Base-by-base conservation (phyloP, 768 basidiomycete species). In the Lactifluus volemus region DNA sequence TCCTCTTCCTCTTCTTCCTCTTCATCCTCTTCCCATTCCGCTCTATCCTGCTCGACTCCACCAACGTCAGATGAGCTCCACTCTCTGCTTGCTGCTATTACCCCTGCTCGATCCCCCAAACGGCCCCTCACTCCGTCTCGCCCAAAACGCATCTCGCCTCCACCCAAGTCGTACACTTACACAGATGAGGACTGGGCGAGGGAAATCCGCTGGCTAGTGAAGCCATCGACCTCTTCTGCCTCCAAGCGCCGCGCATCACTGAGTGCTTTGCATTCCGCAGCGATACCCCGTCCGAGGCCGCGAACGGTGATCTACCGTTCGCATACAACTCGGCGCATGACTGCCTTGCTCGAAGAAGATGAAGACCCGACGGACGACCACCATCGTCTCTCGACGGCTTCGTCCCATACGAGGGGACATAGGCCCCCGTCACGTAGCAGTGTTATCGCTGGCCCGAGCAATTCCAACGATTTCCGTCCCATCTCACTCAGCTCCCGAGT, bases 171-270 rank as follows among this genome's bases (percentile, higher is more conserved):
- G n/a, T 65, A 65, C 49, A 73, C 74, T 17, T 77, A 77, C 68
- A 79, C 78, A 4, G 79, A 82, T 67, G 77, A 83, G 55, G 81
- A 85, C 65, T 88, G 85, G 87, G 79, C 83, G 12, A 81, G 78
- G 63, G 86, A 88, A 53, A 80, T 86, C 17, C 78, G 83, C 38
- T 86, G 83, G 83, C 80, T 89, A 34, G 79, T 73, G 34, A 69
- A 74, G 53, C 69, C 80, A 42, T 69, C 72, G 30, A 14, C 38
- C 25, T 34, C 65, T 39, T 25, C 51, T 56, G 4, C 25, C 55
- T 42, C 60, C 49, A 67, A 49, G 29, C 59, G 39, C 61, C 64
- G 60, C 32, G 50, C 52, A 1, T 61, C 29, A 45, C 64, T 32
- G 34, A 51, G 53, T 30, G 57, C 50, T 25, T 6, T 55, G 15